Conservation (phyloP, 129 eudicot genomes). For the Artemisia tridentata region DNA sequence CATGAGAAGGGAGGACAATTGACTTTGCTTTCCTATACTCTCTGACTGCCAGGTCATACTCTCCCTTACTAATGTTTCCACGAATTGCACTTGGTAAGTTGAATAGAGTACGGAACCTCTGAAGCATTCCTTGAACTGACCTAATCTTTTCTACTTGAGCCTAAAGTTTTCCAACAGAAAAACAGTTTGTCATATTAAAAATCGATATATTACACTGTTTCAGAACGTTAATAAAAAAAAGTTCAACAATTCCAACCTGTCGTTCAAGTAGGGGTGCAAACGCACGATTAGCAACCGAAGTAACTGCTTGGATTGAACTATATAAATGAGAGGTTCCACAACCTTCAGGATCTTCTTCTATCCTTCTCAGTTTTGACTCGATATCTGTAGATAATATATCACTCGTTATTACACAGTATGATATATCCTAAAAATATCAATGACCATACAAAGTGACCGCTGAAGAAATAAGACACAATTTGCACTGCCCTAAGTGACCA, state of each 20-base stretch:
- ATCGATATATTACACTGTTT: not conserved
- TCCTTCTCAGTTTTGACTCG: slow-evolving; percentile 85
- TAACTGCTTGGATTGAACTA: slow-evolving; percentile 79
- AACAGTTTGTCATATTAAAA: slow-evolving; percentile 2
- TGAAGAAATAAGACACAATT: not conserved
- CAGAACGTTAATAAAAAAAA: not conserved
- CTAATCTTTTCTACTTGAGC: slow-evolving; percentile 98
- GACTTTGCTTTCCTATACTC: slow-evolving; percentile 99
- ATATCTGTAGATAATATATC: slow-evolving; percentile 54
- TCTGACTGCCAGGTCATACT: slow-evolving; percentile 96
- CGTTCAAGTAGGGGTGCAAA: slow-evolving; percentile 95
- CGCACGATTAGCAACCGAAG: slow-evolving; percentile 85
- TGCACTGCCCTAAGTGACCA: slow-evolving; percentile 4
- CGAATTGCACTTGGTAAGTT: slow-evolving; percentile 98
- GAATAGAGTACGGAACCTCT: slow-evolving; percentile 89
- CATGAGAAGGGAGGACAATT: slow-evolving; percentile 97
- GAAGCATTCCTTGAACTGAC: slow-evolving; percentile 99
- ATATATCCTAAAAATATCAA: slow-evolving; percentile 1
- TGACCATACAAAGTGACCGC: slow-evolving; percentile 8
- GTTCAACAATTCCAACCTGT: slow-evolving; percentile 56
- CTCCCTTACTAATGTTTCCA: slow-evolving; percentile 87
- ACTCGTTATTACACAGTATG: slow-evolving; percentile 15
- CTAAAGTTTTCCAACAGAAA: slow-evolving; percentile 35
- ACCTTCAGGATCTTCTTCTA: slow-evolving; percentile 98
- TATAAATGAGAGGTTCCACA: slow-evolving; percentile 82